Evolutionary conservation across 306 rosid genomes (phyloP), one percentile per base, ranked within the genome.

Genomic region (Coriaria nepalensis): DNA sequence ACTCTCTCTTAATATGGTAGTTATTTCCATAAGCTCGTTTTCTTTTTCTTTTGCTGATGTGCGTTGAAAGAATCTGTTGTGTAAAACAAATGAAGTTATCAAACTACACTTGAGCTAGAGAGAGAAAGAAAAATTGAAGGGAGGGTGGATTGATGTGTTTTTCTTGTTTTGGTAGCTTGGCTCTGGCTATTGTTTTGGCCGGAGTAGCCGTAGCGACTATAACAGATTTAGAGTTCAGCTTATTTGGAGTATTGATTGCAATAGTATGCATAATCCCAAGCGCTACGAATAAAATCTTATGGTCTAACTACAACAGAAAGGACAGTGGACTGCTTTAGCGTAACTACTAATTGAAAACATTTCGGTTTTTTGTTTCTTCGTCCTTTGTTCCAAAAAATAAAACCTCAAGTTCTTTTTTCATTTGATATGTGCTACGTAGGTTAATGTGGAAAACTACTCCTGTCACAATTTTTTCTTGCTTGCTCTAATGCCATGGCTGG

Each of bases 401-500:
- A 20, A 20, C 29, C 29, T 20, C 29, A 3, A 20, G 29, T 20
- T 20, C 29, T 20, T 20, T 20, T 20, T 20, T 20, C 29, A 1
- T 20, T 20, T 20, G 29, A 20, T 3, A 20, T 62, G 49, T 39
- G 55, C 20, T 47, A 33, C 73, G 67, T 56, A 90, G 96, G 69
- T 75, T 90, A 72, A 90, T 85, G 95, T 85, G 96, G 96, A 85
- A 61, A 73, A 85, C 98, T 5, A 82, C 93, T 10, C 95, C 98
- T 0, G 56, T 75, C 37, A 79, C 95, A 45, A 49, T 90, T 29
- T 75, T 74, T 90, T 90, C 77, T 68, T 85, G 53, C 65, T 85
- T 36, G 79, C 87, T 42, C 64, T 85, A 68, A 90, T 85, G 98
- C 93, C 96, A 0, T 90, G 98, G 96, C 67, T 90, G 65, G 98